Percentiles rank a stretch among this genome's conserved stretches.
These are phyloP conservation scores for Stemphylium vesicarium DNA, from an alignment of 2,329 filamentous ascomycete species.

Conservation along the genomic window DNA sequence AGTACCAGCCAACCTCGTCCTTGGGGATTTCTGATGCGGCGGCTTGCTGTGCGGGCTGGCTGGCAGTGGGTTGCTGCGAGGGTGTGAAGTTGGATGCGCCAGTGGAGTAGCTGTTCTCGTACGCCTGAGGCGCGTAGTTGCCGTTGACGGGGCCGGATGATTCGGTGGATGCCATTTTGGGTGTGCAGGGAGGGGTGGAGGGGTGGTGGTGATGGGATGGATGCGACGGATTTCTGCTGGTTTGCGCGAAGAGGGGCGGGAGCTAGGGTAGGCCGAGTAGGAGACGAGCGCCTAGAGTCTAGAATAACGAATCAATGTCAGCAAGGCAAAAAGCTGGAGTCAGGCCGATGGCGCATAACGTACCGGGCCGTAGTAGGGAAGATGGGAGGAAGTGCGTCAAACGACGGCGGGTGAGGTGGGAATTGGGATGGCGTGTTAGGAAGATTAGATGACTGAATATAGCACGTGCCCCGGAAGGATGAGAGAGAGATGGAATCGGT, in stretches of 20 bases:
- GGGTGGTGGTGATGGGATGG: constrained; percentile 9
- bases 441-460: constrained; percentile 25
- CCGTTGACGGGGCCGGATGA: constrained; percentile 54
- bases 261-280: constrained; percentile 10
- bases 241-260: constrained; percentile 11
- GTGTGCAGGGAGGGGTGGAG: constrained; percentile 16
- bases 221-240: constrained; percentile 8
- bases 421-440: constrained; percentile 8
- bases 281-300: constrained; percentile 10
- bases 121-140: constrained; percentile 54
- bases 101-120: constrained; percentile 49
- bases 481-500: constrained; percentile 19
- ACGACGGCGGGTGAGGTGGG: constrained; percentile 6
- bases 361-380: constrained; percentile 20
- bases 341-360: constrained; percentile 23
- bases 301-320: constrained; percentile 1
- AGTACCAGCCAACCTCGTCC: constrained; percentile 99
- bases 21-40: constrained; percentile 64
- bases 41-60: constrained; percentile 37
- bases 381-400: constrained; percentile 20
- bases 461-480: constrained; percentile 16
- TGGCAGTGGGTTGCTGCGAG: constrained; percentile 34
- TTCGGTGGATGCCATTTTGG: constrained; percentile 45
- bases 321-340: neutral
- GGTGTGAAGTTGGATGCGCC: constrained; percentile 36